Percentiles rank a stretch among this genome's conserved stretches.
Evolutionary conservation across 768 basidiomycete species (phyloP).

Genomic region (Strobilomyces echinocephalus): DNA sequence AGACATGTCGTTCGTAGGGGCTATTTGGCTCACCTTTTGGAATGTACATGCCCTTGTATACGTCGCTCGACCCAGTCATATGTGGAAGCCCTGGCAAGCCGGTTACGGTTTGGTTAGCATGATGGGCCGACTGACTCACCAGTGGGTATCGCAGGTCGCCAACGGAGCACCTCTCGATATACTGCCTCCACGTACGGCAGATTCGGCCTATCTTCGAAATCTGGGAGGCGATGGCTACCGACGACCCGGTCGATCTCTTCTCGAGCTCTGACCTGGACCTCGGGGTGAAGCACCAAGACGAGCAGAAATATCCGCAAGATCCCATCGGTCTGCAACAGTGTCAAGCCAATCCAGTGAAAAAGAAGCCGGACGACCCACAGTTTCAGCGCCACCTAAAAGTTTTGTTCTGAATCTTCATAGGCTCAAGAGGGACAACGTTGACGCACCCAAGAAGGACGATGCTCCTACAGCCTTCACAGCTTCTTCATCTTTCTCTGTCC

Average conservation of each 20-base stretch:
- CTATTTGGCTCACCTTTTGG: conserved; percentile 20
- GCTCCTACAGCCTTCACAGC: conserved; percentile 22
- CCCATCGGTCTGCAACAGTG: conserved; percentile 9
- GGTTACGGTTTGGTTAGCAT: neutral
- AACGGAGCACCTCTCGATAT: conserved; percentile 30
- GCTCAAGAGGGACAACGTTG: too few species aligned
- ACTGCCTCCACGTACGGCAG: conserved; percentile 33
- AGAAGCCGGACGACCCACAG: conserved; percentile 10
- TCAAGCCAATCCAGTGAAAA: neutral
- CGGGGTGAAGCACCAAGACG: conserved; percentile 32
- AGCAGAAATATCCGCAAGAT: conserved; percentile 26
- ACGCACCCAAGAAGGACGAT: conserved; percentile 22
- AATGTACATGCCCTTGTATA: conserved; percentile 29
- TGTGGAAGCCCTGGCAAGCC: conserved; percentile 19
- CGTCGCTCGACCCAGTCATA: conserved; percentile 19
- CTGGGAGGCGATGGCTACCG: conserved; percentile 28
- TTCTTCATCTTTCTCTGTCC: neutral
- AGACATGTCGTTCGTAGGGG: neutral
- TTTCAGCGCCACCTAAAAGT: conserved; percentile 24
- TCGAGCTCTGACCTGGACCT: conserved; percentile 28
- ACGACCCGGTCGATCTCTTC: conserved; percentile 31
- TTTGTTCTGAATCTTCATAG: neutral
- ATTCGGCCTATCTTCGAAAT: conserved; percentile 21
- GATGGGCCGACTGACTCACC: conserved; percentile 17
- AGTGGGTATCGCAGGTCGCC: conserved; percentile 26